A percentile compares a stretch with the other conserved stretches of the same genome.
phyloP scores from a whole-genome alignment of 352 stramenopile genomes.

The Bremia lactucae region DNA sequence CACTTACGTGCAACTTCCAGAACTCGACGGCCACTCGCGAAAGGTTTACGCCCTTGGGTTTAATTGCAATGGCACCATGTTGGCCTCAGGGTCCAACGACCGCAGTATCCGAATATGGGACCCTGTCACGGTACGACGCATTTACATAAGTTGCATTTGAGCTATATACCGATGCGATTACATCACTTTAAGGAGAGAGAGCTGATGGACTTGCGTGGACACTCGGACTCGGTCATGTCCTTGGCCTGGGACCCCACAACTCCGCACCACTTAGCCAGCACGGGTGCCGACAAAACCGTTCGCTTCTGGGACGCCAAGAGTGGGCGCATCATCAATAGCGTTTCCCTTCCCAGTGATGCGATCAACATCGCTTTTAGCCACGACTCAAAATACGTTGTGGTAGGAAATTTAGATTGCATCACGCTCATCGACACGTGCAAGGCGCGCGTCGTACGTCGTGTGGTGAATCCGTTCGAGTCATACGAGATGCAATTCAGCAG shows the following conservation, averaged over 20 bases:
- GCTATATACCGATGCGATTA: background rate
- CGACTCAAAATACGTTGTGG: constrained; percentile 75
- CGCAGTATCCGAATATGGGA: constrained; percentile 74
- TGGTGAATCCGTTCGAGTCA: constrained; percentile 76
- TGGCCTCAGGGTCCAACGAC: constrained; percentile 76
- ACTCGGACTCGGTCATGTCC: constrained; percentile 64
- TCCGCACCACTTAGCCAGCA: constrained; percentile 51
- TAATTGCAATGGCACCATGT: constrained; percentile 52
- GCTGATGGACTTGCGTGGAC: constrained; percentile 48
- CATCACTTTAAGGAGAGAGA: constrained; percentile 32
- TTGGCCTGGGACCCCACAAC: constrained; percentile 67
- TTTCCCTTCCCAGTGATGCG: constrained; percentile 61
- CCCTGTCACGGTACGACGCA: constrained; percentile 29
- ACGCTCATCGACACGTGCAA: constrained; percentile 79
- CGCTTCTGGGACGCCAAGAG: constrained; percentile 78
- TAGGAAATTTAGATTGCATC: constrained; percentile 62
- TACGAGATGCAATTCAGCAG: constrained; percentile 81
- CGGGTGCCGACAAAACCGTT: constrained; percentile 70
- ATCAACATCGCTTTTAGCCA: constrained; percentile 74
- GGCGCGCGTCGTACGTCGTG: constrained; percentile 57
- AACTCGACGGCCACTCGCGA: constrained; percentile 71
- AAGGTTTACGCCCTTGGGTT: constrained; percentile 77
- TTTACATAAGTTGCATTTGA: background rate
- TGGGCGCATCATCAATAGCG: constrained; percentile 63
- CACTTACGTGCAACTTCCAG: constrained; percentile 43